Conservation (phyloP, 495 filamentous ascomycete species). For the Pseudevernia furfuracea region DNA sequence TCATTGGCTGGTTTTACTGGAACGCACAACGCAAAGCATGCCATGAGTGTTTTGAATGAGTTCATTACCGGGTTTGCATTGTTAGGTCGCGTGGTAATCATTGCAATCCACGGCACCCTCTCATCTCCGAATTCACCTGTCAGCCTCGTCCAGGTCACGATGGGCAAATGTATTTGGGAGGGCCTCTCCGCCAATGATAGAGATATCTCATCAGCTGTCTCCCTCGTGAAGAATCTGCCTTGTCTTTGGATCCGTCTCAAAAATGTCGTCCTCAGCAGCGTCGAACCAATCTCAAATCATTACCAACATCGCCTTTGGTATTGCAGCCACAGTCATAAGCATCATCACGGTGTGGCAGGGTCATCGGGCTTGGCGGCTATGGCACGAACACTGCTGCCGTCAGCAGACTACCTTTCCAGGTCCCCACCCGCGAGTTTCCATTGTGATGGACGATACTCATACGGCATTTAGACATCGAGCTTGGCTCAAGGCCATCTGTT, state of each 20-base stretch:
- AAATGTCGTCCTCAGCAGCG: not conserved
- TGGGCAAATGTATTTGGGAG: conserved; percentile 2
- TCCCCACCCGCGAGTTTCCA: not conserved
- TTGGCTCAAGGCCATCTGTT: conserved; percentile 1
- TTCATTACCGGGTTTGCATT: not conserved
- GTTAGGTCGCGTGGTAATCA: not conserved
- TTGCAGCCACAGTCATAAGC: conserved; percentile 12
- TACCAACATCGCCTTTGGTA: conserved; percentile 13
- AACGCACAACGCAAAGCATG: not conserved
- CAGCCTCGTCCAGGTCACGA: not conserved
- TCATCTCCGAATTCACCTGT: not conserved
- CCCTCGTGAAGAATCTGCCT: not conserved
- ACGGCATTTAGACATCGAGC: conserved; percentile 9
- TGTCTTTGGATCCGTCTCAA: not conserved
- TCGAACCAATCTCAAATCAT: conserved; percentile 9
- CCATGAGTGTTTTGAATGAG: not conserved
- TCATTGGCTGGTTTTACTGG: not conserved
- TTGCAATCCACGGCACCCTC: not conserved
- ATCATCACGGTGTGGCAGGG: conserved; percentile 17
- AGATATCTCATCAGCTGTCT: not conserved
- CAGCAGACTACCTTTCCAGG: conserved; percentile 3
- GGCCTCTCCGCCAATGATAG: not conserved
- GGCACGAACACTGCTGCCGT: conserved; percentile 2
- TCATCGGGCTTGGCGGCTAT: conserved; percentile 9
- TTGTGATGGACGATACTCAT: conserved; percentile 1